A percentile compares a stretch with the other conserved stretches of the same genome.
Evolutionary conservation across 2,329 filamentous ascomycete species (phyloP).

Genomic region (Dactylellina parvicollis): DNA sequence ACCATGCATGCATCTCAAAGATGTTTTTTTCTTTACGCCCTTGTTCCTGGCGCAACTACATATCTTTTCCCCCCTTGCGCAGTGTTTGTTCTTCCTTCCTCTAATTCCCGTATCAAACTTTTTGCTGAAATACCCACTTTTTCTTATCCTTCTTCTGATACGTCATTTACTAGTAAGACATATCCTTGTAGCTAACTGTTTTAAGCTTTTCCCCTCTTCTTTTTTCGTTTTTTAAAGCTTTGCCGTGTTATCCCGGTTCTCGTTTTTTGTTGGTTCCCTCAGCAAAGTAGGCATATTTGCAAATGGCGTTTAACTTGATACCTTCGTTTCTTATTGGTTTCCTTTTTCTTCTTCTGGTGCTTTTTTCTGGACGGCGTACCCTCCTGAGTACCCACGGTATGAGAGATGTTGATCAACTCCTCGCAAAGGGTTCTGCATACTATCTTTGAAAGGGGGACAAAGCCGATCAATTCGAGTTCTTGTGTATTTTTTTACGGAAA

Average conservation of each 20-base stretch:
- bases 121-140: conserved; percentile 31
- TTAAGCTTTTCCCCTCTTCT: conserved; percentile 17
- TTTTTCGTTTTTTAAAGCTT: conserved; percentile 3
- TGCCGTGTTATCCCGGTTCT: conserved; percentile 9
- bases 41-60: conserved; percentile 45
- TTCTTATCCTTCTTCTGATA: conserved; percentile 27
- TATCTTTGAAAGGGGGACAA: not conserved
- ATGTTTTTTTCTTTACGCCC: conserved; percentile 23
- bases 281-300: conserved; percentile 34
- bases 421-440: conserved; percentile 15
- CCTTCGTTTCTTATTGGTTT: conserved; percentile 5
- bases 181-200: conserved; percentile 15
- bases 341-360: conserved; percentile 21
- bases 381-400: not conserved
- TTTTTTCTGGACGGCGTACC: conserved; percentile 12
- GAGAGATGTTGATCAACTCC: conserved; percentile 24
- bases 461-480: conserved; percentile 12
- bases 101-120: conserved; percentile 5
- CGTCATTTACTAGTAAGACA: conserved; percentile 32
- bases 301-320: conserved; percentile 27
- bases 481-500: conserved; percentile 8
- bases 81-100: conserved; percentile 23
- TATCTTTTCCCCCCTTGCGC: conserved; percentile 13
- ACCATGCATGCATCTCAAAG: conserved; percentile 36
- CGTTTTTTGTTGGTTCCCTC: conserved; percentile 18